A percentile compares a stretch with the other conserved stretches of the same genome.
phyloP scores from a whole-genome alignment of 2,329 filamentous ascomycete species.

The Fusarium sp. region DNA sequence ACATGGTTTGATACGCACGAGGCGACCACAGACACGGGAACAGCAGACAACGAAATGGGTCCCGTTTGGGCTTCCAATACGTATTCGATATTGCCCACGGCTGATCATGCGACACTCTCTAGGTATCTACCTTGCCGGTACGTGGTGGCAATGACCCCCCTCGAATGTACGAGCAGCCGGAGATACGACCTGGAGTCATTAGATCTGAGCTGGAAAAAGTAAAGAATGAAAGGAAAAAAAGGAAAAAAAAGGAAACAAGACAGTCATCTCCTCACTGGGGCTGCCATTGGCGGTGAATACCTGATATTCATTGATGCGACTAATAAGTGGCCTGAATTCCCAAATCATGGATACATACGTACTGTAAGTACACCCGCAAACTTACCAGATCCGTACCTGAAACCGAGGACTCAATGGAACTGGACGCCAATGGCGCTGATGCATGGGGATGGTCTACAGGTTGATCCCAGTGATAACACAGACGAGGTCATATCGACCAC shows the following conservation, averaged over 20 bases:
- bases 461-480: not conserved
- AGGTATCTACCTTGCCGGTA: not conserved
- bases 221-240: not conserved
- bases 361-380: not conserved
- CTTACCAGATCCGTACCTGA: conserved; percentile 16
- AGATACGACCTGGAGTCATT: conserved; percentile 22
- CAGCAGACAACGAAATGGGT: conserved; percentile 24
- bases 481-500: conserved; percentile 4
- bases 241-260: conserved; percentile 21
- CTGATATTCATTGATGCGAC: conserved; percentile 11
- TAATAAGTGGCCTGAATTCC: conserved; percentile 18
- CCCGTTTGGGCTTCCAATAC: conserved; percentile 21
- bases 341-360: not conserved
- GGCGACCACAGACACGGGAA: conserved; percentile 35
- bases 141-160: conserved; percentile 16
- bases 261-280: conserved; percentile 15
- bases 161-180: conserved; percentile 21
- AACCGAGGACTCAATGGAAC: conserved; percentile 16
- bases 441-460: not conserved
- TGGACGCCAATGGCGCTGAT: conserved; percentile 24
- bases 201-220: not conserved
- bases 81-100: conserved; percentile 36
- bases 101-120: conserved; percentile 33
- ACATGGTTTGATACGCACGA: conserved; percentile 41
- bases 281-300: conserved; percentile 23